Base-by-base conservation (phyloP, 768 basidiomycete genomes). In the Lyophyllum decastes region DNA sequence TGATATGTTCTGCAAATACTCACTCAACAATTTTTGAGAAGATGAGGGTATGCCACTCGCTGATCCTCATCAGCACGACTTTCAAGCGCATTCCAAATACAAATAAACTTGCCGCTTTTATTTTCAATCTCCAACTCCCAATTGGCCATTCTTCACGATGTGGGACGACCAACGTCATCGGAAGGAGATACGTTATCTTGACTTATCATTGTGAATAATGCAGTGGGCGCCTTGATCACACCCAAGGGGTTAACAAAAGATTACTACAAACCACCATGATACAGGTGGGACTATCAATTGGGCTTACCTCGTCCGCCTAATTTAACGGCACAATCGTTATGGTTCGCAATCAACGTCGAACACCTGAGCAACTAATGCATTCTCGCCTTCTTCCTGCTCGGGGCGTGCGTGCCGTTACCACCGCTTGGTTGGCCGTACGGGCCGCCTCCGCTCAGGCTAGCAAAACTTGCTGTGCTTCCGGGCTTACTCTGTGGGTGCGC, bases 391-490 rank as follows among this genome's bases (percentile, higher is more conserved):
- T 88, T 89, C 71, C 84, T 78, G 49, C 73, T 74, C 35, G 76
- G 68, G 49, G 73, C 75, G 34, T 69, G 70, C 30, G 61, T 59
- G 21, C 66, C 73, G 61, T 70, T 71, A 27, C 72, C 73, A 38
- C 72, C 72, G 24, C 68, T 71, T 5, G 65, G 67, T 49, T 75
- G 73, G 21, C 74, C 73, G 56, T 78, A 77, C 12, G 59, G 67
- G 1, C 77, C 82, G 17, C 85, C 83, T n/a, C 76, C 85, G 61
- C 85, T 82, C 50, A 82, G 65, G 61, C 86, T 88, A 1, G 80
- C 78, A 71, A 89, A 87, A 64, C 88, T 89, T 8, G 80, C 75
- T 1, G 79, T 76, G 55, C 88, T 89, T 25, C 81, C 84, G 0
- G 84, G 78, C 64, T 86, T 86, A 17, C 80, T 82, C 45, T 83